A percentile compares a stretch with the other conserved stretches of the same genome.
phyloP scores from a whole-genome alignment of 495 filamentous ascomycete species.

The Penicillium robsamsonii region DNA sequence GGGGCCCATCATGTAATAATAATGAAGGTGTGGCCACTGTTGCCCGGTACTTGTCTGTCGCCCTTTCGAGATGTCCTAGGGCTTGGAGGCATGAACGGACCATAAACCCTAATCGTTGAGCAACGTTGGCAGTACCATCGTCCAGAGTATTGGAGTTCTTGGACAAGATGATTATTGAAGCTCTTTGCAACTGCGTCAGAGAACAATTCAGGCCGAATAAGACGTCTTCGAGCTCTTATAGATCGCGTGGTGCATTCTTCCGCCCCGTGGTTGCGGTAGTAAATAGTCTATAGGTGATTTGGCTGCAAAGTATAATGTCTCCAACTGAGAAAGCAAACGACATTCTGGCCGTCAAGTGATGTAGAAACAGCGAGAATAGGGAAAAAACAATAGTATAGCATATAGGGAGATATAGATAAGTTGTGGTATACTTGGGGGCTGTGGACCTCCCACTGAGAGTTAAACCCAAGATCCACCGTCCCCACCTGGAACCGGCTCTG shows the following conservation, averaged over 20 bases:
- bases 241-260: not conserved
- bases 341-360: not conserved
- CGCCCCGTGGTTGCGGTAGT: slow-evolving; percentile 1
- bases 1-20: no score
- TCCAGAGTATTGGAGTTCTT: not conserved
- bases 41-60: no score
- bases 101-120: slow-evolving; percentile 2
- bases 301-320: slow-evolving; percentile 13
- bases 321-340: slow-evolving; percentile 11
- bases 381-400: no score
- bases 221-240: slow-evolving; percentile 1
- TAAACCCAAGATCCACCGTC: not conserved
- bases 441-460: no score
- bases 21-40: no score
- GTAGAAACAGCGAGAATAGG: no score
- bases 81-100: not conserved
- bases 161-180: not conserved
- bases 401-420: no score
- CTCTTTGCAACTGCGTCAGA: not conserved
- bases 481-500: not conserved
- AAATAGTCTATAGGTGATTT: slow-evolving; percentile 8
- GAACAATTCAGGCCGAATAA: slow-evolving; percentile 6
- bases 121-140: not conserved
- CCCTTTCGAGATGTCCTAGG: no score
- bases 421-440: no score